These are phyloP conservation scores for Coriolopsis trogii DNA, from an alignment of 1,284 basidiomycete species.

Conservation along the genomic window DNA sequence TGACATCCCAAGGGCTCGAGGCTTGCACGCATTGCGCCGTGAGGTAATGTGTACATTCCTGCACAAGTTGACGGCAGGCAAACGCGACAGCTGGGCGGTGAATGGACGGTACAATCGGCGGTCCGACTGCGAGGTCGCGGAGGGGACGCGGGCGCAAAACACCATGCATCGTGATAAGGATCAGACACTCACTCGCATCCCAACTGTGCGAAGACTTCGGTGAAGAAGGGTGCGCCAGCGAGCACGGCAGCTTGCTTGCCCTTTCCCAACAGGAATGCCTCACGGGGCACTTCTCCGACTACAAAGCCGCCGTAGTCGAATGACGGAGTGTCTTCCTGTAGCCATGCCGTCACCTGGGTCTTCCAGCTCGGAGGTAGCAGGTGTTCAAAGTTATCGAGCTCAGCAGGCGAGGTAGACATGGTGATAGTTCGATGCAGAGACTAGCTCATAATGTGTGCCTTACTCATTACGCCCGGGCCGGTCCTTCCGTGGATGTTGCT, in stretches of 20 bases:
- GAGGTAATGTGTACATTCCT: too few species aligned
- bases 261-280: slow-evolving; percentile 92
- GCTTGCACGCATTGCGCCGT: too few species aligned
- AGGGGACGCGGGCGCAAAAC: not conserved
- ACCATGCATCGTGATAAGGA: not conserved
- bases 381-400: slow-evolving; percentile 57
- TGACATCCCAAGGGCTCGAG: too few species aligned
- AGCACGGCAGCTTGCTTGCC: slow-evolving; percentile 77
- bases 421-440: slow-evolving; percentile 4
- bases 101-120: not conserved
- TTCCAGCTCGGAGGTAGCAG: slow-evolving; percentile 93
- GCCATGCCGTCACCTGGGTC: slow-evolving; percentile 79
- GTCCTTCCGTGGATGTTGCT: too few species aligned
- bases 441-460: too few species aligned
- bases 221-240: slow-evolving; percentile 95
- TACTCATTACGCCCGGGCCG: too few species aligned
- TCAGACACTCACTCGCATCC: slow-evolving; percentile 78
- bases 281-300: slow-evolving; percentile 87
- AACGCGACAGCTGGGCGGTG: not conserved
- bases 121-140: not conserved
- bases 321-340: slow-evolving; percentile 93
- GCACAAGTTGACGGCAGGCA: too few species aligned
- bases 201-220: slow-evolving; percentile 90
- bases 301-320: slow-evolving; percentile 99
- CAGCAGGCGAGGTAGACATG: slow-evolving; percentile 21